Conservation (phyloP, 2,329 filamentous ascomycete species). For the Fusarium sp. region DNA sequence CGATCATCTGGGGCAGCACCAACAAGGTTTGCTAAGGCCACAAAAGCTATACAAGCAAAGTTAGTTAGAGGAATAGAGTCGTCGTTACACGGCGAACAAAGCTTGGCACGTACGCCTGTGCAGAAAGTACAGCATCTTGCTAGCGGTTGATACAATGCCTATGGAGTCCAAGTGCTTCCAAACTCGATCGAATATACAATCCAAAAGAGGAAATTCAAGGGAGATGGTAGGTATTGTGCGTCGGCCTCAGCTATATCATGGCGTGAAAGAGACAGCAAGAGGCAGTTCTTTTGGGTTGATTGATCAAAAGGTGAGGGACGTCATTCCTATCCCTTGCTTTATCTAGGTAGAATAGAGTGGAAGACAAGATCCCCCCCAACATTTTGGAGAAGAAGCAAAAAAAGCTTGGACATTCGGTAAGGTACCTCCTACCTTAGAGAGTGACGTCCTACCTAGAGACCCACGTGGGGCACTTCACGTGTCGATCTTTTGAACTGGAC, state of each 20-base stretch:
- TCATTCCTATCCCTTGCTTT: slow-evolving; percentile 20
- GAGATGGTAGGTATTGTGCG: neutral
- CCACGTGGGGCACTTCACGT: slow-evolving; percentile 31
- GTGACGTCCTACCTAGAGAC: slow-evolving; percentile 26
- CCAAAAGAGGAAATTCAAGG: neutral
- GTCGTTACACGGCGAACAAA: neutral
- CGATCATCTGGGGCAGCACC: slow-evolving; percentile 53
- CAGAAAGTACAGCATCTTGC: slow-evolving; percentile 34
- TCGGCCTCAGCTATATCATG: slow-evolving; percentile 22
- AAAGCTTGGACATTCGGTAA: slow-evolving; percentile 26
- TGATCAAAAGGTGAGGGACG: slow-evolving; percentile 11
- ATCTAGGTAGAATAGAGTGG: neutral
- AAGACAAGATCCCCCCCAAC: slow-evolving; percentile 25
- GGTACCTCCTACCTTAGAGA: neutral
- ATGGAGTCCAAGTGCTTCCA: neutral
- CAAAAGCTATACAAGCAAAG: slow-evolving; percentile 44
- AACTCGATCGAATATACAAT: neutral
- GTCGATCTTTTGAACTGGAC: slow-evolving; percentile 3
- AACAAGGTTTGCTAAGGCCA: slow-evolving; percentile 44
- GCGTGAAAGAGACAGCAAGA: slow-evolving; percentile 11
- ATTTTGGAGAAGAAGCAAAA: slow-evolving; percentile 34
- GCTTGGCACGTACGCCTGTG: slow-evolving; percentile 29
- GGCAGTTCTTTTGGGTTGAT: neutral
- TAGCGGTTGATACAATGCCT: neutral
- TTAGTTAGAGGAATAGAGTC: slow-evolving; percentile 17